Evolutionary conservation across 2,329 filamentous ascomycete genomes (phyloP), one percentile per base, ranked within the genome.

Genomic region (Monilinia polystroma): DNA sequence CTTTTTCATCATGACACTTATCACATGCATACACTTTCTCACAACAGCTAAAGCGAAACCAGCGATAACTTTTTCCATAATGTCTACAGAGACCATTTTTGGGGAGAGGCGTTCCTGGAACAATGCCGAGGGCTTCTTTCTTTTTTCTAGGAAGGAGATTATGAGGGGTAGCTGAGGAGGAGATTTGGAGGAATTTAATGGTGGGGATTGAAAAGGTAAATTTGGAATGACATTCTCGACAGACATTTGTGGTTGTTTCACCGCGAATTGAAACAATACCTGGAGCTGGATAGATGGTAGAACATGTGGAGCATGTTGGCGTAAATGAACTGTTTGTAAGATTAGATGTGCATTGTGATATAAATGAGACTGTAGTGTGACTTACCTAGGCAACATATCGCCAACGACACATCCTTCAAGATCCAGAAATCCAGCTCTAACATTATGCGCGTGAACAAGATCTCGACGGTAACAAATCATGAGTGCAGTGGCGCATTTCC

Each of bases 201-300:
- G 92, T 87, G 32, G 90, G 89, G 57, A 95, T 85, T 76, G 87
- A 88, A 78, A 95, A 91, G 20, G 85, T 90, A 84, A 95, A 93
- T 76, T 89, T 90, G 64, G 83, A 82, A 80, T 95, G 91, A 76
- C 92, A 96, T 73, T 90, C 85, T 59, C 91, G 86, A 78, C 92
- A 96, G 49, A 92, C 84, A 67, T 92, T 90, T 73, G 87, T 88
- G 29, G 86, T 85, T 23, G 85, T 86, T 68, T 94, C 90, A 56
- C 90, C 91, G 35, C 89, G 84, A 7, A 94, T 90, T 5, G 90
- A 87, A 20, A 88, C 83, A 45, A 95, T 83, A 0, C 90, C 90
- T 23, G 84, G 82, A 11, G 77, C 75, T 4, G 84, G 83, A 69
- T 87, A 86, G 1, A 85, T 73, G 0, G 87, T 90, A 41, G 91